phyloP scores from a whole-genome alignment of 768 basidiomycete species.

The Hortiboletus flavorubellus region DNA sequence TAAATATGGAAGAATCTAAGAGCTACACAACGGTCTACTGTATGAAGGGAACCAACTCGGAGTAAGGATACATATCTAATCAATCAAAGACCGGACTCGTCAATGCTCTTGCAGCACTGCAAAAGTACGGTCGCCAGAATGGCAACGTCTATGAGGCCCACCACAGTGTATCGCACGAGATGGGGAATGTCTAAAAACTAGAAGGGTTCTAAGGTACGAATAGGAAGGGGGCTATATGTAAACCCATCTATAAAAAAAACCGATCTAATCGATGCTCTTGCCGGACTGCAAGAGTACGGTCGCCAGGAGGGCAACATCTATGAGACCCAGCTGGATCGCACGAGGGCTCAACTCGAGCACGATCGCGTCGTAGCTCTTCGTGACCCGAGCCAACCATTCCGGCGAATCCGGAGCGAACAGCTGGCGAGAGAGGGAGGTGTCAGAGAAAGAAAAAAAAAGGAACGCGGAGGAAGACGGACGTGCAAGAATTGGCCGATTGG shows the following conservation, averaged over 20 bases:
- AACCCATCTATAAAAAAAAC: not conserved
- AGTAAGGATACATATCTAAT: too few species aligned
- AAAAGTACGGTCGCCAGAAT: conserved; percentile 53
- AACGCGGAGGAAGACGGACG: not conserved
- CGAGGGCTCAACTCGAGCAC: conserved; percentile 54
- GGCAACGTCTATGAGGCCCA: conserved; percentile 49
- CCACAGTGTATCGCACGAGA: conserved; percentile 50
- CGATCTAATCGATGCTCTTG: conserved; percentile 52
- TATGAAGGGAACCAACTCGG: not conserved
- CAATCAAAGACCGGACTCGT: conserved; percentile 30
- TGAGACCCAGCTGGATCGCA: conserved; percentile 51
- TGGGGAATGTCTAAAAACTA: too few species aligned
- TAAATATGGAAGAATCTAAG: too few species aligned
- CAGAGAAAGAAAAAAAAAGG: too few species aligned
- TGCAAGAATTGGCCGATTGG: conserved; percentile 52
- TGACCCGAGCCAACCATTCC: conserved; percentile 50
- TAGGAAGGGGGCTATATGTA: not conserved
- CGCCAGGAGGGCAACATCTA: conserved; percentile 50
- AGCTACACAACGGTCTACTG: not conserved
- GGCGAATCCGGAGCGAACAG: conserved; percentile 41
- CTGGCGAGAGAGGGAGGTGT: conserved; percentile 27
- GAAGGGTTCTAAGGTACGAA: not conserved
- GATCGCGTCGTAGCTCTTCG: conserved; percentile 41
- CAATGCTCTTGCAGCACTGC: conserved; percentile 61
- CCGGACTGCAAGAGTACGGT: conserved; percentile 57